These are phyloP conservation scores for Alternaria solani DNA, from an alignment of 2,329 filamentous ascomycete genomes.

Conservation along the genomic window DNA sequence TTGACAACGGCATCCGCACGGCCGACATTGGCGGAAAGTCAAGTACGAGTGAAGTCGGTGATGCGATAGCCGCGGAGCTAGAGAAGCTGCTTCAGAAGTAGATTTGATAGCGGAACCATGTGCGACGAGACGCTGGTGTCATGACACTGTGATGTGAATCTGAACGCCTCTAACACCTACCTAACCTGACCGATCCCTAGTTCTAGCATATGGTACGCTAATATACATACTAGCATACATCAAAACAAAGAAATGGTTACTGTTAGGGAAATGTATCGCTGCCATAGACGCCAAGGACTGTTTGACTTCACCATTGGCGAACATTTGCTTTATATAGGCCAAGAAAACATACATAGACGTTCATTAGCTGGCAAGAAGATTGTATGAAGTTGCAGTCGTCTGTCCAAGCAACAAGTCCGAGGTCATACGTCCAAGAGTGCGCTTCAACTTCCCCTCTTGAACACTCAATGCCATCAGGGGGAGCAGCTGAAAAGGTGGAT, in stretches of 20 bases:
- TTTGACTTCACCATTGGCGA: no score
- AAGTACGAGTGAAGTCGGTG: conserved; percentile 79
- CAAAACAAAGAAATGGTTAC: no score
- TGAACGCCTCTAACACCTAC: not conserved
- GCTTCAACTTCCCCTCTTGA: not conserved
- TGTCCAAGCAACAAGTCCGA: not conserved
- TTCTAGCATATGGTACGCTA: no score
- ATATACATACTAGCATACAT: no score
- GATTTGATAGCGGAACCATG: not conserved
- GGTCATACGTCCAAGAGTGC: not conserved
- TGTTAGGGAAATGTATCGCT: not conserved
- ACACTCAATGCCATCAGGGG: not conserved
- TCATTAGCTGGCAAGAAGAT: not conserved
- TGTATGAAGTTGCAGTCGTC: not conserved
- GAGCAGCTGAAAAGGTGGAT: not conserved
- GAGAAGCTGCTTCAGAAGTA: conserved; percentile 66
- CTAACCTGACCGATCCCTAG: not conserved
- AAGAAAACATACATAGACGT: not conserved
- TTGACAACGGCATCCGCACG: conserved; percentile 81
- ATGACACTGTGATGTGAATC: not conserved
- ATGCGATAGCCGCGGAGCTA: conserved; percentile 80
- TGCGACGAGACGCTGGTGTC: not conserved
- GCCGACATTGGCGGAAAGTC: conserved; percentile 83
- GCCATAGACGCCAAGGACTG: no score
- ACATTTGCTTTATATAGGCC: not conserved